phyloP scores from a whole-genome alignment of 2,329 filamentous ascomycete species.

The Cladosporium sp. region DNA sequence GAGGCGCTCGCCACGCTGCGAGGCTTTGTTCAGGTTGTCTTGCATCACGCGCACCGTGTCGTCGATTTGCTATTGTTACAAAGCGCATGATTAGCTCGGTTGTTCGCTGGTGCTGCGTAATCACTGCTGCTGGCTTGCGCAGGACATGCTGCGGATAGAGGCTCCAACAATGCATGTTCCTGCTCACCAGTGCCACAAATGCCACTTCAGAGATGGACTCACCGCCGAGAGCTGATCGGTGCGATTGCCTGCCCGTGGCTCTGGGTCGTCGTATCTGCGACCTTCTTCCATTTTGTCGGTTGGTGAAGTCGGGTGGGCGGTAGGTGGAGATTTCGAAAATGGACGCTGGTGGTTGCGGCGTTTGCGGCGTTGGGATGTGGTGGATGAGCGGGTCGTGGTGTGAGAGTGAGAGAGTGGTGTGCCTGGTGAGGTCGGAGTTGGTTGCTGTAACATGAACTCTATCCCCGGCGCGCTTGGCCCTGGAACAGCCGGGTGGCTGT shows the following conservation, averaged over 20 bases:
- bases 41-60: constrained; percentile 93
- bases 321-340: not conserved
- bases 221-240: constrained; percentile 12
- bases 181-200: not conserved
- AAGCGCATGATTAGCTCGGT: not conserved
- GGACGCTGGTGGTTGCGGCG: not conserved
- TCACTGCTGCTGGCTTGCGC: not conserved
- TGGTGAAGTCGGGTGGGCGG: not conserved
- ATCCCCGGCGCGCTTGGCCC: constrained; percentile 3
- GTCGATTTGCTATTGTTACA: constrained; percentile 78
- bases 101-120: not conserved
- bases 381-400: not conserved
- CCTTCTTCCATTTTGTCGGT: constrained; percentile 13
- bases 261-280: no score
- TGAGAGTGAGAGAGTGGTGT: not conserved
- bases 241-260: no score
- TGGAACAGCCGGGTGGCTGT: not conserved
- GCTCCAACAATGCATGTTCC: not conserved
- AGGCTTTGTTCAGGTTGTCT: constrained; percentile 96
- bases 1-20: constrained; percentile 85
- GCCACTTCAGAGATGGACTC: not conserved
- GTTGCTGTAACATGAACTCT: constrained; percentile 5
- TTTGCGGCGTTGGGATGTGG: not conserved
- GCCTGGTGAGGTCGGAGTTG: not conserved
- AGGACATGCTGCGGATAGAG: not conserved